Percentiles rank a stretch among this genome's conserved stretches.
These are phyloP conservation scores for Phoenix dactylifera DNA, from an alignment of 176 grass and related monocot genomes.

Conservation along the genomic window DNA sequence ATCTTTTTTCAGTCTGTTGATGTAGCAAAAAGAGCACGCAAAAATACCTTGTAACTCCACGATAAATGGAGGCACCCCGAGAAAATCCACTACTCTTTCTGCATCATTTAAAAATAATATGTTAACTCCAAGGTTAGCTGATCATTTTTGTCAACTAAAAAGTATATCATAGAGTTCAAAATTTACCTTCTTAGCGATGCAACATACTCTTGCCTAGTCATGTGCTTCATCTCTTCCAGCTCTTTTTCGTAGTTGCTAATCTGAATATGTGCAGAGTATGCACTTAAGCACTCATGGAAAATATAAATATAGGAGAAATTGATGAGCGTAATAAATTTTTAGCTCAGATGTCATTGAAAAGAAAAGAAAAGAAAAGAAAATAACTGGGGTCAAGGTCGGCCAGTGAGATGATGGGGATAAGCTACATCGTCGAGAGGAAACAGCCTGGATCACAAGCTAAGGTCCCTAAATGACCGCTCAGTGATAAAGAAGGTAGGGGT, in stretches of 20 bases:
- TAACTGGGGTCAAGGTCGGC: no score
- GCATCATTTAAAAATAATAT: background rate
- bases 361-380: background rate
- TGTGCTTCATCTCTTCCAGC: constrained; percentile 80
- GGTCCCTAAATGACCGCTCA: no score
- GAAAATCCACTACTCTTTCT: constrained; percentile 86
- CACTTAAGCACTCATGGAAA: no score
- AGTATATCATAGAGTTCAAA: background rate
- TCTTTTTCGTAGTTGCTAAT: constrained; percentile 65
- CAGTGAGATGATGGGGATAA: no score
- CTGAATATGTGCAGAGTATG: constrained; percentile 24
- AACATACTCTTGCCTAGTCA: constrained; percentile 76
- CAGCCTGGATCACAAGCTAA: no score
- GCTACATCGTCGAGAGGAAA: no score
- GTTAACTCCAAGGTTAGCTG: no score
- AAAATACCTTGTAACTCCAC: constrained; percentile 66
- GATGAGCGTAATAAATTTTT: no score
- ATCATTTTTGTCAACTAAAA: no score
- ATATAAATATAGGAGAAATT: no score
- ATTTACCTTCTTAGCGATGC: constrained; percentile 60
- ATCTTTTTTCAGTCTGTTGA: background rate
- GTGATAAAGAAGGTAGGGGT: no score
- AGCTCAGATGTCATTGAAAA: background rate
- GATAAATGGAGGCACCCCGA: constrained; percentile 72
- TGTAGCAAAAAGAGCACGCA: background rate